Conservation (phyloP, 192 early-diverging fungal genomes). For the Radiomyces spectabilis region DNA sequence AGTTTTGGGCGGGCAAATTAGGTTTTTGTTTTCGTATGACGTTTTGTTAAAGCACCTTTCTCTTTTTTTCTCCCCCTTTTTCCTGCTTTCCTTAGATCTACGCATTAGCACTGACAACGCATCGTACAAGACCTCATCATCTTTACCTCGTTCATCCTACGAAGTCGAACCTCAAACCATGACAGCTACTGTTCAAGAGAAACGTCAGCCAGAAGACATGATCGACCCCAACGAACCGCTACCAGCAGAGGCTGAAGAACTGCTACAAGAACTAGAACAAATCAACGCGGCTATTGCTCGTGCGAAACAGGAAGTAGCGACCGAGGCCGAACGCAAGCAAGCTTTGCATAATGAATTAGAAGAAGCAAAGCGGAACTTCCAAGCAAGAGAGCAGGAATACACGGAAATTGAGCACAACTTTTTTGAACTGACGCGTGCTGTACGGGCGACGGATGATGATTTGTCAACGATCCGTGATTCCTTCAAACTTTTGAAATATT, state of each 20-base stretch:
- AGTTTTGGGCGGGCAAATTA: not conserved
- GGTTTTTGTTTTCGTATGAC: not conserved
- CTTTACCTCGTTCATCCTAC: too few species aligned
- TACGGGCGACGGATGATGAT: conserved; percentile 34
- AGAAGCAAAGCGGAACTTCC: conserved; percentile 15
- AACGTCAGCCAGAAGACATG: not conserved
- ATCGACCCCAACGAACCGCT: not conserved
- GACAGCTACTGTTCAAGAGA: not conserved
- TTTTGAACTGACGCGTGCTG: conserved; percentile 22
- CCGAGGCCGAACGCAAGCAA: conserved; percentile 5
- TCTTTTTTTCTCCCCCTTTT: not conserved
- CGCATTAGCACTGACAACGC: not conserved
- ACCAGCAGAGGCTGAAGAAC: conserved; percentile 2
- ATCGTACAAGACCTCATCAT: not conserved
- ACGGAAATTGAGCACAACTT: conserved; percentile 27
- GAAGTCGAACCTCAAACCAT: too few species aligned
- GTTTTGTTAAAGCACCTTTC: not conserved
- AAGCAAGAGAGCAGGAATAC: conserved; percentile 26
- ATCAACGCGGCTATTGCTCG: conserved; percentile 8
- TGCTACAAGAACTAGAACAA: conserved; percentile 11
- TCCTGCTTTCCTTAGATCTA: not conserved
- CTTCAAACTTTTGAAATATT: conserved; percentile 27
- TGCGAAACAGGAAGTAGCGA: not conserved
- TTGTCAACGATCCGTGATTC: conserved; percentile 31
- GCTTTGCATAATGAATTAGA: conserved; percentile 9